Evolutionary conservation across 1,139 yeast genomes (phyloP).

Genomic region (Sporopachydermia cereana): DNA sequence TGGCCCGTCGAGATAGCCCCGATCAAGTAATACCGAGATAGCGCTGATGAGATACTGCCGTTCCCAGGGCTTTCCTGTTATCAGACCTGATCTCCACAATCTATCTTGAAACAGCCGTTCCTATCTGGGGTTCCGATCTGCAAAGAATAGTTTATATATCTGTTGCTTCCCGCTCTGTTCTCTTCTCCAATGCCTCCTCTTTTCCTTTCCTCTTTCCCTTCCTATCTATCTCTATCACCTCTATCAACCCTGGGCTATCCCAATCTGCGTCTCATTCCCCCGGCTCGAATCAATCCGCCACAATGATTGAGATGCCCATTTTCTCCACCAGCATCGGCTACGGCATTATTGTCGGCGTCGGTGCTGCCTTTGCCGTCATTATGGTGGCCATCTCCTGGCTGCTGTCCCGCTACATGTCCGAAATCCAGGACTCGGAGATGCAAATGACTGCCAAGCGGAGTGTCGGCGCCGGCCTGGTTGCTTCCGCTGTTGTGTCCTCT

Average conservation of each 20-base stretch:
- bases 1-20: no score
- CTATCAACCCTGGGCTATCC: no score
- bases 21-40: no score
- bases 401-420: slow-evolving; percentile 64
- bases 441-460: slow-evolving; percentile 82
- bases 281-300: background rate
- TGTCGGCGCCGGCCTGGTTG: slow-evolving; percentile 69
- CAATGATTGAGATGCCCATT: slow-evolving; percentile 10
- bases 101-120: no score
- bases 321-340: slow-evolving; percentile 59
- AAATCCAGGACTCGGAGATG: slow-evolving; percentile 79
- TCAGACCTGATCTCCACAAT: no score
- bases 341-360: slow-evolving; percentile 81
- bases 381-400: slow-evolving; percentile 67
- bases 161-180: background rate
- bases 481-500: slow-evolving; percentile 79
- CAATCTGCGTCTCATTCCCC: no score
- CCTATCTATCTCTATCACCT: background rate
- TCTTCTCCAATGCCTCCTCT: background rate
- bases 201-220: background rate
- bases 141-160: no score
- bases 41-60: no score
- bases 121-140: no score
- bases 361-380: slow-evolving; percentile 66
- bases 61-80: no score